Evolutionary conservation across 1,139 yeast genomes (phyloP), one percentile per base, ranked within the genome.

Genomic region (Yamadazyma kanchanaburiensis): DNA sequence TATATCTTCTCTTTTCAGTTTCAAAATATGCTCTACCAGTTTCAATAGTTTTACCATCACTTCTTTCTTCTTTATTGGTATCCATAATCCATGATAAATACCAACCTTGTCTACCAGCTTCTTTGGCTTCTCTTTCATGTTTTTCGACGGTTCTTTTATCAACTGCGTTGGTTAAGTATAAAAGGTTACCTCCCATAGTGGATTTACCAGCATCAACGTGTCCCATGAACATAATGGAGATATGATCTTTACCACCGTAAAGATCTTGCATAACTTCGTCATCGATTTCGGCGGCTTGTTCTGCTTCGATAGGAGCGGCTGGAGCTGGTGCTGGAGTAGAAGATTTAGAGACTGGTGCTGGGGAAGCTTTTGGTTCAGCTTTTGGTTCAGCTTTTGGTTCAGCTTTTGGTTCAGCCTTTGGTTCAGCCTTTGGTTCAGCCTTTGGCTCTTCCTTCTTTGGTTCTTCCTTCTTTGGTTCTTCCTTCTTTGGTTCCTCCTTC

Each of bases 81-180:
- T 91, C 99, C 96, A 91, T 89, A 49, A 94, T 94, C 98, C 98
- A 91, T 9, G 97, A 89, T 51, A 91, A 71, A 59, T 91, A 91
- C 98, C 98, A 91, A 62, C 97, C 96, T 69, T 89, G 97, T 70
- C 97, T 85, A 60, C 98, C 97, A 26, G 97, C 97, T 50, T 91
- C 99, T 62, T 87, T 89, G 42, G 98, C 98, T 63, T 91, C 99
- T 60, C 91, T 80, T 68, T 94, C 97, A 58, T 89, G 89, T 64
- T 91, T 91, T 46, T 91, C 98, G 43, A 94, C 94, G n/a, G 97
- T 91, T 70, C 99, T 87, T 71, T 91, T 91, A 63, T 91, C 98
- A 36, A 91, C 98, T 27, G 96, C 86, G 37, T 97, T 97, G 22
- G 97, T 89, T 53, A 91, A 70, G 58, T 74, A 91, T 45, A 91